A percentile compares a stretch with the other conserved stretches of the same genome.
phyloP scores from a whole-genome alignment of 192 early-diverging fungal genomes.

The Diversispora epigaea region DNA sequence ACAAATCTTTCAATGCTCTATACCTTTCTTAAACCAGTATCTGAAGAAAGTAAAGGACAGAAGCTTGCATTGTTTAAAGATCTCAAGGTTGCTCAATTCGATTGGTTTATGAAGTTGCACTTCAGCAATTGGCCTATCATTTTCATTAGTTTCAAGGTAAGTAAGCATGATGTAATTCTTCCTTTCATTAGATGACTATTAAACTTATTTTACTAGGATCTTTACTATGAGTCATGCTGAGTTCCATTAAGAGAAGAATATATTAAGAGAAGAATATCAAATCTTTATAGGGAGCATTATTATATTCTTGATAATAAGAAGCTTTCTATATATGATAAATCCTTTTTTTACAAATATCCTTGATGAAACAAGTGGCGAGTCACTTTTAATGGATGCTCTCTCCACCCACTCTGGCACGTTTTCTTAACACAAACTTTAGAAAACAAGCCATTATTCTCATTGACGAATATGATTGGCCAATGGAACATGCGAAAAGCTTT shows the following conservation, averaged over 20 bases:
- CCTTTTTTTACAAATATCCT: neutral
- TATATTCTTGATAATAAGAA: conserved; percentile 5
- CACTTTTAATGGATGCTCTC: neutral
- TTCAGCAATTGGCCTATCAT: conserved; percentile 19
- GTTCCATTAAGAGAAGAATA: neutral
- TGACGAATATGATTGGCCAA: conserved; percentile 29
- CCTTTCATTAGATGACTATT: neutral
- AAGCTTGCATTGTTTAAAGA: conserved; percentile 9
- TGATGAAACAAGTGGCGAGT: neutral
- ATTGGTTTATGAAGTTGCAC: conserved; percentile 4
- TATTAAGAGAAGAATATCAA: neutral
- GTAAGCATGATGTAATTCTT: neutral
- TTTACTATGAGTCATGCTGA: neutral
- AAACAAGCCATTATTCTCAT: conserved; percentile 22
- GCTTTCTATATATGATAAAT: neutral
- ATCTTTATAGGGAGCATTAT: neutral
- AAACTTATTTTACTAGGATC: conserved; percentile 13
- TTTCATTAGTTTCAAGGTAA: conserved; percentile 26
- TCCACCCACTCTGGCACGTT: neutral
- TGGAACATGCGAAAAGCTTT: conserved; percentile 12
- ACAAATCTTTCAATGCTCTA: conserved; percentile 31
- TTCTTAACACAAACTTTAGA: neutral
- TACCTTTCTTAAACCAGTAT: conserved; percentile 17
- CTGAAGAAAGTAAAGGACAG: neutral
- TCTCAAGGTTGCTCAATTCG: conserved; percentile 15